phyloP scores from a whole-genome alignment of 116 monocot species.

The Thalassia testudinum region DNA sequence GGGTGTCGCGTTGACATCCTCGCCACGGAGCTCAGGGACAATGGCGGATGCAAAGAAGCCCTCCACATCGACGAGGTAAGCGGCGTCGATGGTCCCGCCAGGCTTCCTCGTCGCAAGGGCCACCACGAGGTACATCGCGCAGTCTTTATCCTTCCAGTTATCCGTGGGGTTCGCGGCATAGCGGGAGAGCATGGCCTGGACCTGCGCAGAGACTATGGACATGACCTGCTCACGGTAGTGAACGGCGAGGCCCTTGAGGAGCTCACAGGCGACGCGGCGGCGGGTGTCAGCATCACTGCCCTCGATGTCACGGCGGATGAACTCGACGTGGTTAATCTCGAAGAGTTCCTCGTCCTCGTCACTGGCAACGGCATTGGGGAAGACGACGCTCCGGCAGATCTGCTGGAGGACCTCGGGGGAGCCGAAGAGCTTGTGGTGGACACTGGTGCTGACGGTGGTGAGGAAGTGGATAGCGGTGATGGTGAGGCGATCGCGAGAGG shows the following conservation, averaged over 20 bases:
- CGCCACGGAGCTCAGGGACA: constrained; percentile 61
- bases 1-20: constrained; percentile 37
- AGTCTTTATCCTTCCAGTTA: constrained; percentile 95
- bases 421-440: constrained; percentile 73
- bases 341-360: constrained; percentile 95
- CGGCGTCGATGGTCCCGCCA: constrained; percentile 15
- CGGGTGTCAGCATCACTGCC: constrained; percentile 86
- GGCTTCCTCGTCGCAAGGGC: constrained; percentile 47
- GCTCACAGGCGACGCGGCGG: constrained; percentile 74
- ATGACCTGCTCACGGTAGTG: constrained; percentile 79
- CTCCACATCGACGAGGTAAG: constrained; percentile 54
- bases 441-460: constrained; percentile 81
- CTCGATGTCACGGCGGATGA: constrained; percentile 77
- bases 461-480: constrained; percentile 74
- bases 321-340: constrained; percentile 78
- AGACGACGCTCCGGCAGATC: constrained; percentile 75
- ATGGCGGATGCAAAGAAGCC: constrained; percentile 70
- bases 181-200: constrained; percentile 53
- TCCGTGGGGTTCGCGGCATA: constrained; percentile 45
- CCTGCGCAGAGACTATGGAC: constrained; percentile 47
- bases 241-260: constrained; percentile 62
- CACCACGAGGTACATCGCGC: constrained; percentile 79
- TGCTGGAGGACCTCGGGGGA: constrained; percentile 40
- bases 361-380: constrained; percentile 58
- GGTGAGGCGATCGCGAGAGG: constrained; percentile 49